Conservation (phyloP, 2,329 filamentous ascomycete genomes). For the Coniochaeta prunicola region DNA sequence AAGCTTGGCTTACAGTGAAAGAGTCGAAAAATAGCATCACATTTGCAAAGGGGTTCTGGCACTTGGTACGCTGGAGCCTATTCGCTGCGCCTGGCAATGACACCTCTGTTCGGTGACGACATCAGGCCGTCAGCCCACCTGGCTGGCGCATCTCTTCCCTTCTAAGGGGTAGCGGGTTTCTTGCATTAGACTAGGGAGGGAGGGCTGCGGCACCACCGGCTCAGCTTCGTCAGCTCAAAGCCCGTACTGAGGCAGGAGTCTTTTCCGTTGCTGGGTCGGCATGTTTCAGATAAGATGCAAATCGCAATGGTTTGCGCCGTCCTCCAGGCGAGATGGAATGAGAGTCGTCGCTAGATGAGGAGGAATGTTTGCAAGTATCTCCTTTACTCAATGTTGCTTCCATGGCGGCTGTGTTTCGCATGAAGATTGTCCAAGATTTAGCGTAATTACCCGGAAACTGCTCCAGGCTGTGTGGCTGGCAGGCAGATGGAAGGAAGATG, state of each 20-base stretch:
- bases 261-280: neutral
- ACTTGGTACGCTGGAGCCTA: too few species aligned
- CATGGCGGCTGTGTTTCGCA: neutral
- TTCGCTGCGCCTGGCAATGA: too few species aligned
- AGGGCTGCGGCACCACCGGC: neutral
- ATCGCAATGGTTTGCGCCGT: neutral
- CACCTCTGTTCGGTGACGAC: neutral
- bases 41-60: too few species aligned
- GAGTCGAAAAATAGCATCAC: neutral
- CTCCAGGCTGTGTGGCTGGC: neutral
- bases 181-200: too few species aligned
- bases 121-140: neutral
- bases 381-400: neutral
- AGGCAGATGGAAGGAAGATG: too few species aligned
- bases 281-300: neutral
- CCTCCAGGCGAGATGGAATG: neutral
- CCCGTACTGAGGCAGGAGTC: neutral
- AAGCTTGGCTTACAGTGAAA: neutral
- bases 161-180: neutral
- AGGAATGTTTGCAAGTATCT: neutral
- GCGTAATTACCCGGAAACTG: neutral
- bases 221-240: neutral
- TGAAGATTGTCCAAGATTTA: neutral
- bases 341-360: neutral
- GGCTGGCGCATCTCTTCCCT: neutral